Evolutionary conservation across 495 filamentous ascomycete species (phyloP).

Genomic region (Penicillium verhagenii): DNA sequence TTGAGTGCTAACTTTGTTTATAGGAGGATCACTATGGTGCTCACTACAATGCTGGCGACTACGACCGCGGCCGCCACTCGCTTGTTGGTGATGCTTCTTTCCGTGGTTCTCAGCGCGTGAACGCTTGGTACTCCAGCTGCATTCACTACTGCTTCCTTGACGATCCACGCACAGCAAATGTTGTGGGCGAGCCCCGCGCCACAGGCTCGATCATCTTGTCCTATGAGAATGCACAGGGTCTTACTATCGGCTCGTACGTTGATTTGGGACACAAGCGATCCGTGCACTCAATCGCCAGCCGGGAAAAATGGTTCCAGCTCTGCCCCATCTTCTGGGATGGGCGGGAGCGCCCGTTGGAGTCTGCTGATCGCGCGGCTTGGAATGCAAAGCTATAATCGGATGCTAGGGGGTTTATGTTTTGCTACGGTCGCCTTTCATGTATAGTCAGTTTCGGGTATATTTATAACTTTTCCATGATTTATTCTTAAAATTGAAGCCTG

Average conservation of each 20-base stretch:
- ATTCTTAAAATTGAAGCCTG: not conserved
- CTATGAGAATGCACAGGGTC: slow-evolving; percentile 65
- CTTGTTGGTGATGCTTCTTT: slow-evolving; percentile 63
- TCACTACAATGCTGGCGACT: slow-evolving; percentile 61
- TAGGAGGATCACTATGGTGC: slow-evolving; percentile 67
- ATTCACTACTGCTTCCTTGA: slow-evolving; percentile 73
- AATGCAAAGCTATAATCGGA: slow-evolving; percentile 43
- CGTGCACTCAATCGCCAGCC: slow-evolving; percentile 56
- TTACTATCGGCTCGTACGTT: slow-evolving; percentile 63
- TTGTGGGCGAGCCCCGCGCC: slow-evolving; percentile 66
- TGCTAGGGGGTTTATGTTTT: not conserved
- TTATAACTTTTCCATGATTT: not conserved
- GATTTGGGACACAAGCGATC: slow-evolving; percentile 66
- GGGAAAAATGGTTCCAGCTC: slow-evolving; percentile 68
- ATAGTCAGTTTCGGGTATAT: not conserved
- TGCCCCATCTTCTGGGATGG: slow-evolving; percentile 56
- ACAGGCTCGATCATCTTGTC: slow-evolving; percentile 59
- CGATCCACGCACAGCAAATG: slow-evolving; percentile 60
- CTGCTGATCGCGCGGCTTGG: slow-evolving; percentile 47
- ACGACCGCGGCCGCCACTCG: slow-evolving; percentile 67
- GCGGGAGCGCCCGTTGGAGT: slow-evolving; percentile 43
- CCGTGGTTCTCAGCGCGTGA: slow-evolving; percentile 64
- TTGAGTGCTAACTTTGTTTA: slow-evolving; percentile 11
- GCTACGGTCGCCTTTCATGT: not conserved
- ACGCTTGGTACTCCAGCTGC: slow-evolving; percentile 65